phyloP scores from a whole-genome alignment of 2,329 filamentous ascomycete species.

The Fusarium subtropicale region DNA sequence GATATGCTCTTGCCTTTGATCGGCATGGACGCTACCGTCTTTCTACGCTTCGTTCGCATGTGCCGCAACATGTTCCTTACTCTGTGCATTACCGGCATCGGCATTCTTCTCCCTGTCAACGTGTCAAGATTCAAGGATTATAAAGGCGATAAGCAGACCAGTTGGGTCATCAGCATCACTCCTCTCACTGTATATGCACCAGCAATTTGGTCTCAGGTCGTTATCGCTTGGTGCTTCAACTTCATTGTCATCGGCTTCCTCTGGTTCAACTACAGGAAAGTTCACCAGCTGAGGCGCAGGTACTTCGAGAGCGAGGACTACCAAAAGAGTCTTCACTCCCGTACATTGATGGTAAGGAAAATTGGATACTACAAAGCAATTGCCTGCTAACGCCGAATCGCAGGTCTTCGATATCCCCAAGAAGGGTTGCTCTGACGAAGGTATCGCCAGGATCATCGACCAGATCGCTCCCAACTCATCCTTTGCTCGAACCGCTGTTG shows the following conservation, averaged over 20 bases:
- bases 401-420: conserved; percentile 87
- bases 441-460: conserved; percentile 85
- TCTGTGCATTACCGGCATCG: conserved; percentile 77
- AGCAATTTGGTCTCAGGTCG: conserved; percentile 69
- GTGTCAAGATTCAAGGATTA: conserved; percentile 58
- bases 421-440: conserved; percentile 83
- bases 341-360: conserved; percentile 71
- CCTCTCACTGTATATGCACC: conserved; percentile 65
- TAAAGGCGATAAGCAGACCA: conserved; percentile 36
- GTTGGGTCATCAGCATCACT: conserved; percentile 70
- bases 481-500: conserved; percentile 83
- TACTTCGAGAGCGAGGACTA: conserved; percentile 92
- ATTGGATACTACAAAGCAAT: not conserved
- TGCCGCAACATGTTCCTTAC: conserved; percentile 87
- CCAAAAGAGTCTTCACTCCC: conserved; percentile 84
- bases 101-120: conserved; percentile 85
- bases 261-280: conserved; percentile 88
- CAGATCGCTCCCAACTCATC: conserved; percentile 81
- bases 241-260: conserved; percentile 82
- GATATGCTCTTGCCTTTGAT: conserved; percentile 81
- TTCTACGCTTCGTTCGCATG: conserved; percentile 90
- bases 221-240: conserved; percentile 75
- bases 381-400: conserved; percentile 21
- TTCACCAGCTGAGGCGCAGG: conserved; percentile 75
- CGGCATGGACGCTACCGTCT: conserved; percentile 90